Evolutionary conservation across 2,329 filamentous ascomycete genomes (phyloP), one percentile per base, ranked within the genome.

Genomic region (Fusarium pseudonygamai): DNA sequence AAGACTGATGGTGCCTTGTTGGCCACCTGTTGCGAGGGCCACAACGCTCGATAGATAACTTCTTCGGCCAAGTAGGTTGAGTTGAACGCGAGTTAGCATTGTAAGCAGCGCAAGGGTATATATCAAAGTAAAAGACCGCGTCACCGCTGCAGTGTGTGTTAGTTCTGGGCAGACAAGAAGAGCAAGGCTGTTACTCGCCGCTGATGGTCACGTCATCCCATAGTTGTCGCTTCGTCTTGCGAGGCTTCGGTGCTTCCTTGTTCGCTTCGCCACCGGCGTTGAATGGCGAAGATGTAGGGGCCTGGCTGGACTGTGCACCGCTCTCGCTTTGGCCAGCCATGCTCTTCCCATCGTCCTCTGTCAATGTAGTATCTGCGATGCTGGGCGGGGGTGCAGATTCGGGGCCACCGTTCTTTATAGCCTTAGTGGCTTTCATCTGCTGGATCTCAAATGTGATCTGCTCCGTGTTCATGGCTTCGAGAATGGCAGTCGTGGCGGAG

Each of bases 191-290:
- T 28, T 16, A 86, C 92, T 80, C 84, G 97, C 95, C 95, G 84
- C 92, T 95, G 76, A 98, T 97, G 79, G 97, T 98, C 82, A 99
- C 89, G 80, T 99, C 96, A 81, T 97, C 95, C 96, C 96, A 99
- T 49, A 99, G 86, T 84, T 98, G 95, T 56, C 93, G 90, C 87
- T 98, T 98, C 69, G 91, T 94, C 84, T 92, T 95, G 75, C 85
- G 87, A 32, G 84, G 75, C 81, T 91, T 93, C 67, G 80, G 79
- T 32, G 80, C 60, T 78, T 82, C 84, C 60, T 79, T 78, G 14
- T 71, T 74, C 24, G 72, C 83, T 59, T 84, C 81, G 12, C 77
- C 79, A 32, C 75, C 76, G 8, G 79, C 80, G 49, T 84, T 83
- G 30, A 88, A 86, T 1, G 85, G 83, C 46, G 85, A 82, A 8